These are phyloP conservation scores for Dioszegia hungarica DNA, from an alignment of 768 basidiomycete species.

Conservation along the genomic window DNA sequence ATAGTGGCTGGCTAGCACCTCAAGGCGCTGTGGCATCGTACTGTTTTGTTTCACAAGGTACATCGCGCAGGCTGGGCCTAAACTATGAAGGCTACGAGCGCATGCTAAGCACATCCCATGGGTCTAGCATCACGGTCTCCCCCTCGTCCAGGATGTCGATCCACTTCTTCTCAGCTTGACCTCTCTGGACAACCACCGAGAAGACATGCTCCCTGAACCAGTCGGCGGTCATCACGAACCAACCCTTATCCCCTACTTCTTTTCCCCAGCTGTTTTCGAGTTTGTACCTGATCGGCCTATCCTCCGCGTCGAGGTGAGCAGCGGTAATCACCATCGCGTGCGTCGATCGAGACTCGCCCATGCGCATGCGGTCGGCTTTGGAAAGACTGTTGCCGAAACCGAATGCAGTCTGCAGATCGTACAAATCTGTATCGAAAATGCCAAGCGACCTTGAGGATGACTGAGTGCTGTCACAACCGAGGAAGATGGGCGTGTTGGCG, in stretches of 20 bases:
- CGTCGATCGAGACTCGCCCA: slow-evolving; percentile 76
- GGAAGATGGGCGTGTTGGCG: slow-evolving; percentile 83
- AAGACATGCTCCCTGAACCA: slow-evolving; percentile 94
- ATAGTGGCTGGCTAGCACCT: too few relatives aligned
- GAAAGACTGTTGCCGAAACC: slow-evolving; percentile 71
- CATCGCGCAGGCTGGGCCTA: too few relatives aligned
- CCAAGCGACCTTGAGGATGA: slow-evolving; percentile 66
- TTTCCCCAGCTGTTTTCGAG: slow-evolving; percentile 96
- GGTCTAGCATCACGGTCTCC: slow-evolving; percentile 64
- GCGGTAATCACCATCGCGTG: slow-evolving; percentile 85
- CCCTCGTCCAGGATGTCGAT: slow-evolving; percentile 70
- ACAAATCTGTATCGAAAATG: slow-evolving; percentile 79
- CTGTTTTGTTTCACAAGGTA: too few relatives aligned
- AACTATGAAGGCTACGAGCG: too few relatives aligned
- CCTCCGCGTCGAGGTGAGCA: slow-evolving; percentile 73
- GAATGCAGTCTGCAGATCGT: slow-evolving; percentile 81
- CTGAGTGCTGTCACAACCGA: slow-evolving; percentile 92
- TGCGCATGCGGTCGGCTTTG: slow-evolving; percentile 78
- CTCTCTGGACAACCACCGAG: slow-evolving; percentile 77
- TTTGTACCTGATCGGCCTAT: slow-evolving; percentile 78
- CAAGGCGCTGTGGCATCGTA: too few relatives aligned
- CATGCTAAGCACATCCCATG: slow-evolving; percentile 64
- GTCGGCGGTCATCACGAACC: slow-evolving; percentile 75
- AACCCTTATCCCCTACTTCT: slow-evolving; percentile 70
- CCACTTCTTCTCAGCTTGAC: slow-evolving; percentile 71